These are phyloP conservation scores for Euphrasia confusa DNA, from an alignment of 257 asterid species.

Conservation along the genomic window DNA sequence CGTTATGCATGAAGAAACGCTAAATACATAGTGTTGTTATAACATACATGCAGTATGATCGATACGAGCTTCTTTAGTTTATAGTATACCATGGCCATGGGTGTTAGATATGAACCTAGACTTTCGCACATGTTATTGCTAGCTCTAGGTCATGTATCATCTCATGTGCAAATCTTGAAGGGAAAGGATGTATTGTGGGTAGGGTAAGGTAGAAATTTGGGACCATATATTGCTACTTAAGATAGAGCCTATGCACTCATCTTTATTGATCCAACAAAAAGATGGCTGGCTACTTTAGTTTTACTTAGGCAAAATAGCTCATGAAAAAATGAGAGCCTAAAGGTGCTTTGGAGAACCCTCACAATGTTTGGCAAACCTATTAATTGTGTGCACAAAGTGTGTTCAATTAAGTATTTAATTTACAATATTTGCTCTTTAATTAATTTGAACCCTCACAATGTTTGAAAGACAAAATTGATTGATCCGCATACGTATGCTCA, in stretches of 20 bases:
- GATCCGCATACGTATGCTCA: too few relatives aligned
- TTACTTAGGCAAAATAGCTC: conserved; percentile 12
- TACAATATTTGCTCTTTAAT: too few relatives aligned
- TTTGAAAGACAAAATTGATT: too few relatives aligned
- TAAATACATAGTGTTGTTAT: too few relatives aligned
- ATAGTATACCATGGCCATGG: background rate
- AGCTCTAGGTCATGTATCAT: conserved; percentile 9
- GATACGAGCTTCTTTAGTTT: too few relatives aligned
- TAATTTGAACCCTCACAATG: too few relatives aligned
- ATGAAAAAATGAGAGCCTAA: conserved; percentile 19
- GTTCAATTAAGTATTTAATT: too few relatives aligned
- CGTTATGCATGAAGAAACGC: too few relatives aligned
- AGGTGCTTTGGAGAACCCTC: conserved; percentile 17
- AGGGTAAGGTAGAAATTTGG: conserved; percentile 20
- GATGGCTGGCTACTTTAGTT: background rate
- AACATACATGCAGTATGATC: too few relatives aligned
- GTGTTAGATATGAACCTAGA: background rate
- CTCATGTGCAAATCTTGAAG: conserved; percentile 28
- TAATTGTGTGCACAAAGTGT: conserved; percentile 27
- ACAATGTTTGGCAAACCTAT: conserved; percentile 17
- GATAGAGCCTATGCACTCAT: conserved; percentile 24
- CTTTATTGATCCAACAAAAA: conserved; percentile 29
- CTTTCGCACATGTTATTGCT: conserved; percentile 16
- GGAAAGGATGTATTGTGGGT: conserved; percentile 3
- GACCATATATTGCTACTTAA: conserved; percentile 32